These are phyloP conservation scores for Cercospora sojina DNA, from an alignment of 2,329 filamentous ascomycete genomes.

Conservation along the genomic window DNA sequence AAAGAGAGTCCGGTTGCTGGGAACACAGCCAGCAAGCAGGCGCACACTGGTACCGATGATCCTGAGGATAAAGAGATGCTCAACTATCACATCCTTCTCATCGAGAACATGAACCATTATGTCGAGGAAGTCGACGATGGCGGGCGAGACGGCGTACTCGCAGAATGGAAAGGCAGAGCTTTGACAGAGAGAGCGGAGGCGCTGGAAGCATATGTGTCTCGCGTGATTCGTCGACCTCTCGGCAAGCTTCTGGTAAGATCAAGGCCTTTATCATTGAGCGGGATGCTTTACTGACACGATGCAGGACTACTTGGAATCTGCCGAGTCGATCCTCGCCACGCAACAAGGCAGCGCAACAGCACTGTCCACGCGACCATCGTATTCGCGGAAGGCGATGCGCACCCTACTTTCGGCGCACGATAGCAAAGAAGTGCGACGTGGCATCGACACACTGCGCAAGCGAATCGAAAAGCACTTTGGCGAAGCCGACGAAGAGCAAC, in stretches of 20 bases:
- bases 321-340: constrained; percentile 66
- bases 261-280: not conserved
- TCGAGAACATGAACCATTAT: constrained; percentile 99
- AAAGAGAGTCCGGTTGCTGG: constrained; percentile 58
- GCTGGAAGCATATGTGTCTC: constrained; percentile 79
- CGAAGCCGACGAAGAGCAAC: constrained; percentile 72
- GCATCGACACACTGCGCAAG: constrained; percentile 75
- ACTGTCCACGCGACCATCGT: constrained; percentile 77
- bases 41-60: constrained; percentile 49
- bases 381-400: constrained; percentile 78
- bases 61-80: constrained; percentile 93
- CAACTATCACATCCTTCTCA: constrained; percentile 94
- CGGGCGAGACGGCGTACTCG: constrained; percentile 67
- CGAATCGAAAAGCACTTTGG: constrained; percentile 97
- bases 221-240: constrained; percentile 83
- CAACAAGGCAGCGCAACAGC: constrained; percentile 50
- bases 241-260: constrained; percentile 70
- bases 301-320: constrained; percentile 81
- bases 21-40: constrained; percentile 54
- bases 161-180: constrained; percentile 79
- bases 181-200: constrained; percentile 79
- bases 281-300: constrained; percentile 12
- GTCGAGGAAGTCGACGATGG: constrained; percentile 79
- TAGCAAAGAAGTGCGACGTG: constrained; percentile 78
- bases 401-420: constrained; percentile 82